phyloP scores from a whole-genome alignment of 2,329 filamentous ascomycete species.

The Colletotrichum phormii region DNA sequence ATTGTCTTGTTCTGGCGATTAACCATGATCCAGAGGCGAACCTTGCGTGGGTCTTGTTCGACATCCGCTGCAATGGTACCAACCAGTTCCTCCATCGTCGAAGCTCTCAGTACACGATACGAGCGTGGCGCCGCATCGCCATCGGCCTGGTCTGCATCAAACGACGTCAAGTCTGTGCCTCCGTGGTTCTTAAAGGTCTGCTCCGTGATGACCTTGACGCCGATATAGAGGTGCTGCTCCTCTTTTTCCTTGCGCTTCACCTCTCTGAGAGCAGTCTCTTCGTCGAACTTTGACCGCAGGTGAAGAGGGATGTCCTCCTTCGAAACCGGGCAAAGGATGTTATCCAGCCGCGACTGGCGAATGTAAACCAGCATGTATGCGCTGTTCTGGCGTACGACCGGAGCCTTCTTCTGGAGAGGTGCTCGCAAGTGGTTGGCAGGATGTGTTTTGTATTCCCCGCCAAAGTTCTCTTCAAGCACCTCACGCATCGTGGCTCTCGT shows the following conservation, averaged over 20 bases:
- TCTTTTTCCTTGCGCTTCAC: slow-evolving; percentile 88
- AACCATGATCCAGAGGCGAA: slow-evolving; percentile 97
- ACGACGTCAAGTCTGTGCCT: slow-evolving; percentile 83
- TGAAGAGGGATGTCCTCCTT: slow-evolving; percentile 84
- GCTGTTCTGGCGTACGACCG: slow-evolving; percentile 77
- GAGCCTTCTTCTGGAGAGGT: slow-evolving; percentile 65
- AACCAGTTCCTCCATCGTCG: slow-evolving; percentile 81
- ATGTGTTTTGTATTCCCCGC: slow-evolving; percentile 79
- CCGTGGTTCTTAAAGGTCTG: slow-evolving; percentile 84
- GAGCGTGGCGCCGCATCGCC: slow-evolving; percentile 77
- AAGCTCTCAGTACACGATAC: slow-evolving; percentile 80
- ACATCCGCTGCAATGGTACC: slow-evolving; percentile 77
- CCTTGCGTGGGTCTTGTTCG: slow-evolving; percentile 72
- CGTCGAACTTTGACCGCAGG: slow-evolving; percentile 76
- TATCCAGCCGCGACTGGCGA: slow-evolving; percentile 84
- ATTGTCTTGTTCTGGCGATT: slow-evolving; percentile 98
- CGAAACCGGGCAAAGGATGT: slow-evolving; percentile 82
- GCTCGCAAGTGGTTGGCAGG: slow-evolving; percentile 57
- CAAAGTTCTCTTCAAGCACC: slow-evolving; percentile 96
- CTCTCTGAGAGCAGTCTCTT: slow-evolving; percentile 83
- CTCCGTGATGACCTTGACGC: slow-evolving; percentile 83
- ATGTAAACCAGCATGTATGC: slow-evolving; percentile 99
- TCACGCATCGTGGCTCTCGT: slow-evolving; percentile 93
- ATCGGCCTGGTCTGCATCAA: slow-evolving; percentile 68
- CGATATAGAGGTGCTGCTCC: slow-evolving; percentile 93